Conservation (phyloP, 129 eudicot species). For the Flaveria brownii region DNA sequence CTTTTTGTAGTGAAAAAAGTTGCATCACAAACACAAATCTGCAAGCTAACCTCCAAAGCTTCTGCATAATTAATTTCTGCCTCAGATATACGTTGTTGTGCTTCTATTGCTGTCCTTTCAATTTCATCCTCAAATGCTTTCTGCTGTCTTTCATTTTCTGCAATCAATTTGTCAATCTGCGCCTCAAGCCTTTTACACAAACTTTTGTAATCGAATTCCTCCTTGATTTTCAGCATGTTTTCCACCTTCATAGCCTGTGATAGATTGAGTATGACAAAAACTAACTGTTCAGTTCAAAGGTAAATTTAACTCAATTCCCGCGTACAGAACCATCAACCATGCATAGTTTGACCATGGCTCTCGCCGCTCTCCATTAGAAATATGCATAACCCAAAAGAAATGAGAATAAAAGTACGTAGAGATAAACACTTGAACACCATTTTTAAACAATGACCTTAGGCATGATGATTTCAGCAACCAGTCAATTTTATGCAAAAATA, state of each 20-base stretch:
- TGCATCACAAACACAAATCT: conserved; percentile 9
- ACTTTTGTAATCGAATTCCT: conserved; percentile 98
- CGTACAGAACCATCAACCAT: too few species aligned
- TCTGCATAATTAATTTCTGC: conserved; percentile 76
- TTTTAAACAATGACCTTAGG: conserved; percentile 14
- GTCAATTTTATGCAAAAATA: conserved; percentile 12
- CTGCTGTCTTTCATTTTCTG: conserved; percentile 88
- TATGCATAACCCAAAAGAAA: conserved; percentile 22
- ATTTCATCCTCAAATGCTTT: conserved; percentile 83
- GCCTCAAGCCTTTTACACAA: conserved; percentile 84
- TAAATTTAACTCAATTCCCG: background rate
- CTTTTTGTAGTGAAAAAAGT: background rate
- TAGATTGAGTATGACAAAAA: conserved; percentile 22
- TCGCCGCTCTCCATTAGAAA: background rate
- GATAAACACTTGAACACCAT: background rate
- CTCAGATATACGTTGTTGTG: conserved; percentile 73
- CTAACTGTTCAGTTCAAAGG: conserved; percentile 10
- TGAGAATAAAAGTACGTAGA: background rate
- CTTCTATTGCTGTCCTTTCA: conserved; percentile 73
- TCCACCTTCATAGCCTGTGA: conserved; percentile 99
- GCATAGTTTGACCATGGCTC: conserved; percentile 11
- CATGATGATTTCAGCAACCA: conserved; percentile 6
- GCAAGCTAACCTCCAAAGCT: conserved; percentile 71
- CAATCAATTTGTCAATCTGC: conserved; percentile 83
- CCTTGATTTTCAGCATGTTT: conserved; percentile 96